Evolutionary conservation across 139 green algal species (phyloP), one percentile per base, ranked within the genome.

Genomic region (Choricystis sp.): DNA sequence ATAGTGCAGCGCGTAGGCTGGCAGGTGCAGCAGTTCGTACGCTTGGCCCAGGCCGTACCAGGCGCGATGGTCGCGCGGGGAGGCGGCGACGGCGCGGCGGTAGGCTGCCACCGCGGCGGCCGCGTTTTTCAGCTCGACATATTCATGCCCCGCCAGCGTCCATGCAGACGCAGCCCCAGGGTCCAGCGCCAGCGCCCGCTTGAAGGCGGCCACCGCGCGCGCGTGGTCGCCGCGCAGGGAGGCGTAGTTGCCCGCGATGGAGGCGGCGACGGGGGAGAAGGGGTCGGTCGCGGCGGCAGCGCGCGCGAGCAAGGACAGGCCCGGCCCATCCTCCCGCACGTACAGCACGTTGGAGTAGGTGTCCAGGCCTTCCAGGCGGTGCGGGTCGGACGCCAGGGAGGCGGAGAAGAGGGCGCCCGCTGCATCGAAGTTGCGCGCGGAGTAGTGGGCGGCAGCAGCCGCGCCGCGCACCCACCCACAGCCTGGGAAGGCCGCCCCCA

Each of bases 71-170:
- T 98, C 91, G 1, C 76, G 72, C 0, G 89, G 81, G 57, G 84
- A 90, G 49, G 98, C 78, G 55, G 94, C 86, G 48, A 94, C 80
- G 5, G 88, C 88, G 1, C 66, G 72, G 23, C 84, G 76, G 69
- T 94, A 95, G 1, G 86, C 87, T 61, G 93, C 81, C 29, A 96
- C 91, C 21, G 90, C 89, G 23, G 87, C 84, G 3, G 83, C 66
- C 2, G 85, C 82, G 72, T 98, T 97, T 73, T 97, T 95, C 71
- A 98, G 80, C 74, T 99, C 93, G 68, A 98, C 83, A 66, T 86
- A 98, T 69, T 98, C 92, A 66, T 99, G 92, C 0, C 93, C 93
- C 86, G 98, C 94, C 14, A 99, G 81, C 1, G 93, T 99, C 93
- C 89, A 98, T n/a, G 93, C 93, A 24, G 74, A 82, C 31, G 95